Conservation (phyloP, 148 eudicot genomes). For the Selenicereus undatus region DNA sequence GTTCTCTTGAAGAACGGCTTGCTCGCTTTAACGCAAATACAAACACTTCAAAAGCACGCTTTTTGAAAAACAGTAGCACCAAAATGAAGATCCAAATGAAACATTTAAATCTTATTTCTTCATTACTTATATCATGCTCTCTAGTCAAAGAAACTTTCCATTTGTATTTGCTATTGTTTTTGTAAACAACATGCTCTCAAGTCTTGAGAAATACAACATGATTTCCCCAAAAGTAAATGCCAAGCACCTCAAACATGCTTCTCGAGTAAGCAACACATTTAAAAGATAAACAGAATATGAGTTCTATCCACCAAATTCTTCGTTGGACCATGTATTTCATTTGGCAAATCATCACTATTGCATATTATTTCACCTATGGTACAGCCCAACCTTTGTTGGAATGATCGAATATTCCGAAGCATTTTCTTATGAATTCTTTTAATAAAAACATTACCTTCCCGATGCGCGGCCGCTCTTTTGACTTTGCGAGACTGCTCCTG, state of each 20-base stretch:
- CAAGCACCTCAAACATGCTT: background rate
- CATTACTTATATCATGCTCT: too few relatives aligned
- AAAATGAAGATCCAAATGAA: too few relatives aligned
- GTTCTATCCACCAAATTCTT: too few relatives aligned
- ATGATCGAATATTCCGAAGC: background rate
- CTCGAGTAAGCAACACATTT: background rate
- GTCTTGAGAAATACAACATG: background rate
- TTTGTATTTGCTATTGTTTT: background rate
- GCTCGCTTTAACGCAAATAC: too few relatives aligned
- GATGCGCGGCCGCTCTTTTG: conserved; percentile 89
- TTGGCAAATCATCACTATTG: background rate
- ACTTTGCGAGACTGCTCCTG: conserved; percentile 67
- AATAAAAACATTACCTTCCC: conserved; percentile 61
- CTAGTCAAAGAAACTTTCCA: background rate
- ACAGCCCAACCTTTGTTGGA: background rate
- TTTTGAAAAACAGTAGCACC: too few relatives aligned
- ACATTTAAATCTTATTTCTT: too few relatives aligned
- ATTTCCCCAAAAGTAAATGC: background rate
- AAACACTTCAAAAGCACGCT: too few relatives aligned
- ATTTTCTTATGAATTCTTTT: background rate
- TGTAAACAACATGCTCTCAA: background rate
- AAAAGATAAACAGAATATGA: background rate
- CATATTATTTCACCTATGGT: background rate
- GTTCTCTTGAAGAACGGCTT: too few relatives aligned
- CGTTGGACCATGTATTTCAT: background rate